Evolutionary conservation across 768 basidiomycete genomes (phyloP), one percentile per base, ranked within the genome.

Genomic region (Exidia glandulosa): DNA sequence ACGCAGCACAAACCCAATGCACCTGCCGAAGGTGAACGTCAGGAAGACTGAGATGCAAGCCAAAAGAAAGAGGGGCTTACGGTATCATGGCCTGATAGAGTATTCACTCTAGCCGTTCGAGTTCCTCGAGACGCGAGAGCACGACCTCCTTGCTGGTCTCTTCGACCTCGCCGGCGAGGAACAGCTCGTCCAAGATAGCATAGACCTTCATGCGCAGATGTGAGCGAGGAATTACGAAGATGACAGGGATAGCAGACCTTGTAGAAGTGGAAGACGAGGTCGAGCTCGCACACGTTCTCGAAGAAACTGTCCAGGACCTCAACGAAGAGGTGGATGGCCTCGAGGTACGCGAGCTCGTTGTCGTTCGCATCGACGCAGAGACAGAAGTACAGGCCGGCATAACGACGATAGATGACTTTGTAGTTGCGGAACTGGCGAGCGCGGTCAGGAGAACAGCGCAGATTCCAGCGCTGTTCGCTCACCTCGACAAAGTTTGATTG

Each of bases 401-500:
- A 98, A 58, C 96, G 84, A 61, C 96, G 81, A 73, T 99, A 99
- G 30, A 98, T 89, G 67, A 99, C 82, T 76, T 99, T 98, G 79
- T 96, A 90, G 70, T 94, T 97, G 65, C 91, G 88, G 76, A 97
- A 98, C 95, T 98, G 67, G 3, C 45, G n/a, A n/a, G n/a, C n/a
- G n/a, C n/a, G 12, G 1, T 7, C 12, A 13, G 19, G 57, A 25
- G 31, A 25, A 33, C 58, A 29, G 57, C 32, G 62, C 52, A 57
- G 60, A 45, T 31, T 59, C 56, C 34, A 48, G 58, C 52, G 61
- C 57, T 61, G 32, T 10, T 41, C 63, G 57, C 29, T 50, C 58
- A 95, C 95, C 83, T 99, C 96, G 33, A 98, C 96, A 66, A 98
- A 98, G 71, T 99, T 99, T 27, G 92, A 95, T 72, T 98, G 96